Conservation (phyloP, 352 stramenopile genomes). For the Phytophthora syringae region DNA sequence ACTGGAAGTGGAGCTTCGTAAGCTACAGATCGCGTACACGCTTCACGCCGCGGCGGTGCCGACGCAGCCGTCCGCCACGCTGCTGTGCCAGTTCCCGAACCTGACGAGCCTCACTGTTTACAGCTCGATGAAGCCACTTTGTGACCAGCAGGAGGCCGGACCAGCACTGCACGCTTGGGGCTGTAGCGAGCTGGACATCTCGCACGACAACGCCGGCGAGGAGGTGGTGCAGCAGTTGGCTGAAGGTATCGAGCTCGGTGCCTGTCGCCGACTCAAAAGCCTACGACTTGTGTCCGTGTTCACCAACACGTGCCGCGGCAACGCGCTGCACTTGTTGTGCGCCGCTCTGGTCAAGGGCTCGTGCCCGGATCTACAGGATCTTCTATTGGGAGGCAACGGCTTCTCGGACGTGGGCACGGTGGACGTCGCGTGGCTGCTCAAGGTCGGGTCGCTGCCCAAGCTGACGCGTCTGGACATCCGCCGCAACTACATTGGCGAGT, state of each 20-base stretch:
- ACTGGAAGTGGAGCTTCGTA: constrained; percentile 59
- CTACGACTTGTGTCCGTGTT: constrained; percentile 80
- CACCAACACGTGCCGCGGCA: constrained; percentile 79
- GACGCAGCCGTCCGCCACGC: constrained; percentile 35
- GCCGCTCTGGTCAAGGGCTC: constrained; percentile 70
- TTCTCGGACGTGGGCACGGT: constrained; percentile 80
- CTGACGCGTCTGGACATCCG: constrained; percentile 75
- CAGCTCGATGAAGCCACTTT: constrained; percentile 61
- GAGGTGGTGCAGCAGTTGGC: constrained; percentile 70
- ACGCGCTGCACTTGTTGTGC: constrained; percentile 71
- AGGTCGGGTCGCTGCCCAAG: constrained; percentile 66
- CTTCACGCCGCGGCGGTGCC: constrained; percentile 25
- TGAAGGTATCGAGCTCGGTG: constrained; percentile 67
- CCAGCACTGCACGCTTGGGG: constrained; percentile 78
- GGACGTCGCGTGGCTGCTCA: constrained; percentile 76
- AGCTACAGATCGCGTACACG: constrained; percentile 54
- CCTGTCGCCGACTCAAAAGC: constrained; percentile 56
- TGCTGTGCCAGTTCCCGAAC: constrained; percentile 68
- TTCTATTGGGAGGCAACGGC: constrained; percentile 77
- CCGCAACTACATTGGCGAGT: constrained; percentile 86
- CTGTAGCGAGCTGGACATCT: constrained; percentile 81
- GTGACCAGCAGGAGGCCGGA: constrained; percentile 55
- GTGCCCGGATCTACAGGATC: constrained; percentile 65
- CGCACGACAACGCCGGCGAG: constrained; percentile 76
- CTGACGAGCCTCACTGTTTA: constrained; percentile 61